Percentiles rank a stretch among this genome's conserved stretches.
Evolutionary conservation across 1,284 basidiomycete species (phyloP).

Genomic region (Naganishia liquefaciens): DNA sequence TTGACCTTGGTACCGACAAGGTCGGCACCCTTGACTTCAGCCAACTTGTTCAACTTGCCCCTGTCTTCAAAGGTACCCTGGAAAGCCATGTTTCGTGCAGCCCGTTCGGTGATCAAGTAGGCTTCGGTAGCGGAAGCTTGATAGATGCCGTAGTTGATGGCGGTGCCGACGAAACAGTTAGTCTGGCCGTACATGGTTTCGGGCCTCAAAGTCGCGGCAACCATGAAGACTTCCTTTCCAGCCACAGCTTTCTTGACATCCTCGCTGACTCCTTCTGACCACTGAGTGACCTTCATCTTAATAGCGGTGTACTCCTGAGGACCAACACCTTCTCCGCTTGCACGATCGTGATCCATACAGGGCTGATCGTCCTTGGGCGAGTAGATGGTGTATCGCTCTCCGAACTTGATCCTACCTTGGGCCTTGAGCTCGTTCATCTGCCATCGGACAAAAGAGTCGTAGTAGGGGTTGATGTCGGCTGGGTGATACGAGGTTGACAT

Average conservation of each 20-base stretch:
- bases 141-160: slow-evolving; percentile 90
- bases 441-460: slow-evolving; percentile 96
- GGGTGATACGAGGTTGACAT: background rate
- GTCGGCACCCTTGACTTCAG: slow-evolving; percentile 73
- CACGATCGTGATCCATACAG: slow-evolving; percentile 99
- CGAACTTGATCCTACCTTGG: slow-evolving; percentile 92
- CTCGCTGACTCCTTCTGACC: slow-evolving; percentile 64
- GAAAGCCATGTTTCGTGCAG: slow-evolving; percentile 97
- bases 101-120: slow-evolving; percentile 84
- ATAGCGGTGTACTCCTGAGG: slow-evolving; percentile 96
- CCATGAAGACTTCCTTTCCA: slow-evolving; percentile 82
- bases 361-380: slow-evolving; percentile 99
- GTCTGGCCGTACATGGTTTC: slow-evolving; percentile 99
- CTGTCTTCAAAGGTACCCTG: slow-evolving; percentile 75
- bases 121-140: slow-evolving; percentile 80
- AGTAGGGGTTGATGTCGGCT: slow-evolving; percentile 92
- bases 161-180: slow-evolving; percentile 92
- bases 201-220: slow-evolving; percentile 92
- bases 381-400: slow-evolving; percentile 98
- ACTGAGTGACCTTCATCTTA: slow-evolving; percentile 91
- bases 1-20: slow-evolving; percentile 88
- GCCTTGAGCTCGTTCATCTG: slow-evolving; percentile 91
- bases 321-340: slow-evolving; percentile 89
- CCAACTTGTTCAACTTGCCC: slow-evolving; percentile 71
- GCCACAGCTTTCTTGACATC: slow-evolving; percentile 65